A percentile compares a stretch with the other conserved stretches of the same genome.
These are phyloP conservation scores for Nakazawaea holstii DNA, from an alignment of 805 yeast genomes.

Conservation along the genomic window DNA sequence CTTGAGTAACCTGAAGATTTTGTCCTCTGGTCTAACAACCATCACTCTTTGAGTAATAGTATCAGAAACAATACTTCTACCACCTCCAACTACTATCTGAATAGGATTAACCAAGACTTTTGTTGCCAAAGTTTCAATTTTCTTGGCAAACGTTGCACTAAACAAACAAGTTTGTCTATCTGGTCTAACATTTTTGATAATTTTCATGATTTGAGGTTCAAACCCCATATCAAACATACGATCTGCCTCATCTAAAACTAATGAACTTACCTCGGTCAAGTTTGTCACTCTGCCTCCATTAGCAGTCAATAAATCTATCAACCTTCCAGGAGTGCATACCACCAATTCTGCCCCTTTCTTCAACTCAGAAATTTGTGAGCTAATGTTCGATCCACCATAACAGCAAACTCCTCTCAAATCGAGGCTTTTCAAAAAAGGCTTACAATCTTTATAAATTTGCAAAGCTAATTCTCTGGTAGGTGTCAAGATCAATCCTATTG, in stretches of 20 bases:
- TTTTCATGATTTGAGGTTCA: slow-evolving; percentile 88
- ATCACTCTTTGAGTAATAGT: slow-evolving; percentile 72
- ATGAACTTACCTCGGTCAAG: slow-evolving; percentile 63
- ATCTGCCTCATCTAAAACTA: slow-evolving; percentile 96
- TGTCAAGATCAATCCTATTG: slow-evolving; percentile 72
- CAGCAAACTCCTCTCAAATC: slow-evolving; percentile 64
- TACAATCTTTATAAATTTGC: slow-evolving; percentile 70
- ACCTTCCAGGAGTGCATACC: slow-evolving; percentile 93
- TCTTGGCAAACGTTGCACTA: slow-evolving; percentile 89
- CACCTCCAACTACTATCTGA: slow-evolving; percentile 69
- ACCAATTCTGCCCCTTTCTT: slow-evolving; percentile 75
- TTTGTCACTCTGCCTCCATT: slow-evolving; percentile 74
- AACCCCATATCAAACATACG: slow-evolving; percentile 96
- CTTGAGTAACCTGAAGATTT: slow-evolving; percentile 49
- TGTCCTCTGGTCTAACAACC: slow-evolving; percentile 49
- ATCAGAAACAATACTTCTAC: slow-evolving; percentile 72
- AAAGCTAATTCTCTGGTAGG: slow-evolving; percentile 92
- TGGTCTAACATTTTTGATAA: slow-evolving; percentile 70
- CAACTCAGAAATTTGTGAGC: slow-evolving; percentile 73
- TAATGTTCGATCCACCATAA: slow-evolving; percentile 86
- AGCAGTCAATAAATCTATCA: slow-evolving; percentile 82
- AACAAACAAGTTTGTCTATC: slow-evolving; percentile 87
- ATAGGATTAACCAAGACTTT: slow-evolving; percentile 60
- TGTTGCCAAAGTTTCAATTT: slow-evolving; percentile 70
- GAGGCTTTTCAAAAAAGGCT: slow-evolving; percentile 47